Conservation (phyloP, 2,329 filamentous ascomycete genomes). For the Colletotrichum trifolii region DNA sequence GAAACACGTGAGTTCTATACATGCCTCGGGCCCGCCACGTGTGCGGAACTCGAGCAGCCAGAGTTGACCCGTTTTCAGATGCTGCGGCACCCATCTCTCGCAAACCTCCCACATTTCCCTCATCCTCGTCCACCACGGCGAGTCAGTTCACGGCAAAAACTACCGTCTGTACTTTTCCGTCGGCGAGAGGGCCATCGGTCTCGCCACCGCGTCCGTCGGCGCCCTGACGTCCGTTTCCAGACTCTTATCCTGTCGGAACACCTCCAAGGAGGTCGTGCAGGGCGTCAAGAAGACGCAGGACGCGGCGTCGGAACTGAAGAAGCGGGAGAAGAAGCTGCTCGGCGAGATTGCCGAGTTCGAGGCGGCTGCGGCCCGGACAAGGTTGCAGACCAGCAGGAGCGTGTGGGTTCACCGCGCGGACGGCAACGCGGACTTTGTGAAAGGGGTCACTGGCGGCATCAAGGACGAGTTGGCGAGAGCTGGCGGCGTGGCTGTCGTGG, state of each 20-base stretch:
- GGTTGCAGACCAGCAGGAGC: constrained; percentile 36
- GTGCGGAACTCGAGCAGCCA: too few species aligned
- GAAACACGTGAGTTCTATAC: constrained; percentile 42
- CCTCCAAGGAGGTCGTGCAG: constrained; percentile 39
- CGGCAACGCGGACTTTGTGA: constrained; percentile 44
- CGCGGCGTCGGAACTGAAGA: constrained; percentile 38
- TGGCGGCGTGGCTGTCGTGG: constrained; percentile 39
- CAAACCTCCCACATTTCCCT: constrained; percentile 47
- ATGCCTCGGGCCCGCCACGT: too few species aligned
- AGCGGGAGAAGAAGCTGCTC: constrained; percentile 42
- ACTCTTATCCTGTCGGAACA: constrained; percentile 41
- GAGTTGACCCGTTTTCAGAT: constrained; percentile 31
- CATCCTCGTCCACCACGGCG: constrained; percentile 42
- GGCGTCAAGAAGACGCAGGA: constrained; percentile 35
- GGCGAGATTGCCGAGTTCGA: constrained; percentile 45
- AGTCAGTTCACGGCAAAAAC: constrained; percentile 46
- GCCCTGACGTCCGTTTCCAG: constrained; percentile 41
- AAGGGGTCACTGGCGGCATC: constrained; percentile 41
- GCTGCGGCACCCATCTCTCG: constrained; percentile 45
- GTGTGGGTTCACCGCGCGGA: constrained; percentile 42
- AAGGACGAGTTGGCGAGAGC: constrained; percentile 38
- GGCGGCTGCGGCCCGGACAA: constrained; percentile 38
- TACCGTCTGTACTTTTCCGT: constrained; percentile 45
- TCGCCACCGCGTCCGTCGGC: constrained; percentile 39
- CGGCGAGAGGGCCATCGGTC: constrained; percentile 42